Percentiles rank a stretch among this genome's conserved stretches.
Conservation (phyloP, 1,284 basidiomycete genomes). For the Cutaneotrichosporon cavernicola region DNA sequence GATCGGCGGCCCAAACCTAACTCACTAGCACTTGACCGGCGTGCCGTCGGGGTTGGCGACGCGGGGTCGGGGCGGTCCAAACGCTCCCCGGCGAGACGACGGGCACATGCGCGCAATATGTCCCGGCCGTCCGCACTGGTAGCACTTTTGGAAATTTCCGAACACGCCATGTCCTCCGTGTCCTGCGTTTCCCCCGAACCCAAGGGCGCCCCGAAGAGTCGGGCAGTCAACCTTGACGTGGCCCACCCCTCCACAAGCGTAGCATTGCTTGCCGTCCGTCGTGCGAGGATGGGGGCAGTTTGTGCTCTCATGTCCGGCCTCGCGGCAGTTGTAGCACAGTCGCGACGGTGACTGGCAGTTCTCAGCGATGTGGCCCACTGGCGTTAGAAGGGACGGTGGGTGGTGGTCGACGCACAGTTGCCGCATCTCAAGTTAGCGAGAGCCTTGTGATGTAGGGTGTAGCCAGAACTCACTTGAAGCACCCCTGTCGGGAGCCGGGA, state of each 20-base stretch:
- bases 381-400: neutral
- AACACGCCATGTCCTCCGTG: neutral
- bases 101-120: conserved; percentile 48
- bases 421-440: conserved; percentile 33
- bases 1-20: neutral
- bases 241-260: conserved; percentile 70
- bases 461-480: conserved; percentile 45
- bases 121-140: conserved; percentile 53
- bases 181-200: conserved; percentile 56
- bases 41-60: conserved; percentile 44
- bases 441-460: neutral
- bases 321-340: conserved; percentile 87
- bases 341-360: conserved; percentile 80
- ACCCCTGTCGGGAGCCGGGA: conserved; percentile 50
- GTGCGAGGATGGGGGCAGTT: conserved; percentile 80
- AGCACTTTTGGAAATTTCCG: conserved; percentile 57
- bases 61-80: conserved; percentile 17
- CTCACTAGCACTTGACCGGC: conserved; percentile 53
- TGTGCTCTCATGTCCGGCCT: conserved; percentile 84
- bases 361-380: conserved; percentile 84
- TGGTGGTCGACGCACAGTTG: conserved; percentile 32
- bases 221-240: conserved; percentile 74
- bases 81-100: conserved; percentile 19
- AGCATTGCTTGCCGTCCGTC: conserved; percentile 73
- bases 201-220: conserved; percentile 62